Conservation (phyloP, 129 eudicot genomes). For the Chrysanthemum makinoi region DNA sequence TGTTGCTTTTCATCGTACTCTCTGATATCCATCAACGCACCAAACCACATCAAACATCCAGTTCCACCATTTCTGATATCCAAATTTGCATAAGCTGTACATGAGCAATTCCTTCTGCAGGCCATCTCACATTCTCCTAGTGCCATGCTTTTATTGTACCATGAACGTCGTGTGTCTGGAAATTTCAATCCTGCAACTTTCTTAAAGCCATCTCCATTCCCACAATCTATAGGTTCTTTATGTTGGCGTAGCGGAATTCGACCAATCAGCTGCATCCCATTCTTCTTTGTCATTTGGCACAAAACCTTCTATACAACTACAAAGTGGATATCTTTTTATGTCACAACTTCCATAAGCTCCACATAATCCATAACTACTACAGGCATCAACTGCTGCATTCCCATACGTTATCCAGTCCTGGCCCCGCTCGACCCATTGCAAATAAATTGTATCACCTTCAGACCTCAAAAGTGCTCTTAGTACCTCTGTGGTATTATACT, state of each 20-base stretch:
- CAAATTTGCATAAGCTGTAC: constrained; percentile 38
- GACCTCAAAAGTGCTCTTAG: constrained; percentile 16
- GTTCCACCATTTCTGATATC: constrained; percentile 27
- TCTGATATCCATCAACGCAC: constrained; percentile 30
- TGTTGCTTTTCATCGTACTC: constrained; percentile 7
- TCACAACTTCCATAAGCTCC: constrained; percentile 37
- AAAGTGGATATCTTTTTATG: constrained; percentile 20
- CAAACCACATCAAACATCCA: constrained; percentile 58
- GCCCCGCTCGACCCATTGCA: constrained; percentile 34
- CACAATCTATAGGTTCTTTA: constrained; percentile 22
- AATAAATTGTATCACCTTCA: constrained; percentile 21
- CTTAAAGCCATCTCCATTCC: constrained; percentile 28
- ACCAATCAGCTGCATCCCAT: constrained; percentile 44
- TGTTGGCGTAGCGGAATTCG: constrained; percentile 48
- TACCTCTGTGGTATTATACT: neutral
- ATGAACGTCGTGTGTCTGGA: constrained; percentile 29
- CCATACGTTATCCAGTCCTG: constrained; percentile 26
- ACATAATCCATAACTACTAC: constrained; percentile 33
- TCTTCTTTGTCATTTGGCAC: constrained; percentile 17
- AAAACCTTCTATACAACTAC: constrained; percentile 34
- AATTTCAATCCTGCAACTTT: constrained; percentile 18
- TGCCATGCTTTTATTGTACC: constrained; percentile 26
- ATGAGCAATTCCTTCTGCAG: constrained; percentile 49
- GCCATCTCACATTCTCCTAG: constrained; percentile 25
- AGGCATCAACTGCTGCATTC: constrained; percentile 18